Evolutionary conservation across 2,329 filamentous ascomycete genomes (phyloP).

Genomic region (Trichoderma koningii): DNA sequence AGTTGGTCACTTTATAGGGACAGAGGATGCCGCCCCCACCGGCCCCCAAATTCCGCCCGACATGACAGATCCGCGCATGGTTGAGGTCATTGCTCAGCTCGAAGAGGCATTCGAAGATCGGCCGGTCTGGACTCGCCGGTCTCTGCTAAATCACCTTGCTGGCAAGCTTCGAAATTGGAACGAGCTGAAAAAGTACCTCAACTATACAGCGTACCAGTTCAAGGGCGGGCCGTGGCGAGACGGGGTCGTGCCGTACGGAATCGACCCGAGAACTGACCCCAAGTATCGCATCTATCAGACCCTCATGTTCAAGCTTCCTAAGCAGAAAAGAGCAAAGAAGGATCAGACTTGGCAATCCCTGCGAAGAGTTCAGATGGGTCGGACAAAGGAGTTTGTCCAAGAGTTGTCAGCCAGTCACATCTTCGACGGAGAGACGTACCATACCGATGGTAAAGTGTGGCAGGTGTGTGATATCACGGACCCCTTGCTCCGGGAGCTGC

Average conservation of each 20-base stretch:
- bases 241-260: conserved; percentile 78
- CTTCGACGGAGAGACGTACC: conserved; percentile 77
- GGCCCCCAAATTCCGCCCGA: conserved; percentile 64
- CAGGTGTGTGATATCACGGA: conserved; percentile 92
- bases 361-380: conserved; percentile 44
- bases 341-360: conserved; percentile 54
- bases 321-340: conserved; percentile 49
- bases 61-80: conserved; percentile 62
- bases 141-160: conserved; percentile 71
- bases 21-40: conserved; percentile 61
- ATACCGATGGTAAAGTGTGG: conserved; percentile 85
- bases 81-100: conserved; percentile 65
- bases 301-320: conserved; percentile 76
- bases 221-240: conserved; percentile 90
- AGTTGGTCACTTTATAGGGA: conserved; percentile 59
- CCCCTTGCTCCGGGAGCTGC: conserved; percentile 66
- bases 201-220: conserved; percentile 90
- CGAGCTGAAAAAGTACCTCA: conserved; percentile 71
- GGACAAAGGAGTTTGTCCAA: conserved; percentile 44
- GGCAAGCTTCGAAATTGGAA: conserved; percentile 55
- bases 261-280: conserved; percentile 79
- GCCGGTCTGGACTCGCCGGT: conserved; percentile 84
- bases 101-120: conserved; percentile 68
- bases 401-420: conserved; percentile 63
- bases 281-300: conserved; percentile 84